Conservation (phyloP, 176 grass and related monocot genomes). For the Chloris gayana region DNA sequence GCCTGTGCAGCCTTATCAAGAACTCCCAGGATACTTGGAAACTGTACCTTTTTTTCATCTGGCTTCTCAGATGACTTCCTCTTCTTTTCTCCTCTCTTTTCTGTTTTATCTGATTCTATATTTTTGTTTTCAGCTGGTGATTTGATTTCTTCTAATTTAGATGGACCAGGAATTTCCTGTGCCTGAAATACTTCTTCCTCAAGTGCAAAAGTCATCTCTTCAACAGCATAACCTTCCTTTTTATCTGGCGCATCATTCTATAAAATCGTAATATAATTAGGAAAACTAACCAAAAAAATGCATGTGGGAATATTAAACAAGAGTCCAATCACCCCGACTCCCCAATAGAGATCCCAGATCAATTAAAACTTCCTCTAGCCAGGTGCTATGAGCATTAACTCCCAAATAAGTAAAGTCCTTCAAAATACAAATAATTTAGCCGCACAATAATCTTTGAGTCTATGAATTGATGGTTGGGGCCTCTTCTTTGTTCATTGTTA, state of each 20-base stretch:
- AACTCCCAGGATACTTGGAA: conserved; percentile 33
- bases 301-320: conserved; percentile 17
- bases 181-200: conserved; percentile 83
- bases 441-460: too few species aligned
- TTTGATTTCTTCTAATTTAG: conserved; percentile 53
- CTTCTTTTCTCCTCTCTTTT: conserved; percentile 66
- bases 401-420: conserved; percentile 9
- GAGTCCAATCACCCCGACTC: too few species aligned
- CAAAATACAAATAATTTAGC: too few species aligned
- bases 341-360: neutral
- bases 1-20: conserved; percentile 5
- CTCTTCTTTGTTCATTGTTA: neutral
- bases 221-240: conserved; percentile 66
- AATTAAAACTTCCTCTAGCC: neutral
- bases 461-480: neutral
- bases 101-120: conserved; percentile 57
- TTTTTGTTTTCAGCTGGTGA: conserved; percentile 36
- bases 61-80: conserved; percentile 69
- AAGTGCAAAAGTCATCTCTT: conserved; percentile 83
- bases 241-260: conserved; percentile 66
- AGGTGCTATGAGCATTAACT: conserved; percentile 17
- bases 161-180: conserved; percentile 12
- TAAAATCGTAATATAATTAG: conserved; percentile 8
- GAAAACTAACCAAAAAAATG: neutral
- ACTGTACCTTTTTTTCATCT: conserved; percentile 82